Evolutionary conservation across 345 rosid species (phyloP).

Genomic region (Lenwebbia sp.): DNA sequence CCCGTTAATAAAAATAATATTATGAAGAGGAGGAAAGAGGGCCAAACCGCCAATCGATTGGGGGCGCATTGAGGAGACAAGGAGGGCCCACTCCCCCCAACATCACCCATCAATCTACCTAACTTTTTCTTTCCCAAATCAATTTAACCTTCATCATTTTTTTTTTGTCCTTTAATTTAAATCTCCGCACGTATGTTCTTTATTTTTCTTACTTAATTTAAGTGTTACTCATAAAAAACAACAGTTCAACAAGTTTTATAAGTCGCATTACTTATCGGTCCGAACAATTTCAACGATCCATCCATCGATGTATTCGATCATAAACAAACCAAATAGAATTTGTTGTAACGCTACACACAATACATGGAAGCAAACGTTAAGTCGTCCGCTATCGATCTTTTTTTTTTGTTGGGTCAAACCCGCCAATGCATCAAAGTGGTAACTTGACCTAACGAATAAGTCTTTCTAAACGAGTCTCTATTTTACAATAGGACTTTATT

Average conservation of each 20-base stretch:
- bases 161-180: not conserved
- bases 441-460: accelerated
- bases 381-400: accelerated
- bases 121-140: not conserved
- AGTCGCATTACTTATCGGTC: not conserved
- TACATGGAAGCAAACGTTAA: not conserved
- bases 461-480: not conserved
- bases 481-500: accelerated
- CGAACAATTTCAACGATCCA: not conserved
- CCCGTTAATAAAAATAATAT: too few relatives aligned
- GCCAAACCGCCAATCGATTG: not conserved
- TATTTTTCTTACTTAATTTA: not conserved
- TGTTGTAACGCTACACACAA: accelerated
- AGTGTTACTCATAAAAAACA: not conserved
- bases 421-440: accelerated
- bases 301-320: not conserved
- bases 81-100: constrained; percentile 8
- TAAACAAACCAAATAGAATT: not conserved
- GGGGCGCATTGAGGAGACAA: constrained; percentile 27
- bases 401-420: too few relatives aligned
- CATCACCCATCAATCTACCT: constrained; percentile 7
- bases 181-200: not conserved
- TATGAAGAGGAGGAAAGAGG: not conserved
- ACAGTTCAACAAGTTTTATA: not conserved
- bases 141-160: not conserved